Percentiles rank a stretch among this genome's conserved stretches.
These are phyloP conservation scores for Brassica carinata DNA, from an alignment of 345 rosid genomes.

Conservation along the genomic window DNA sequence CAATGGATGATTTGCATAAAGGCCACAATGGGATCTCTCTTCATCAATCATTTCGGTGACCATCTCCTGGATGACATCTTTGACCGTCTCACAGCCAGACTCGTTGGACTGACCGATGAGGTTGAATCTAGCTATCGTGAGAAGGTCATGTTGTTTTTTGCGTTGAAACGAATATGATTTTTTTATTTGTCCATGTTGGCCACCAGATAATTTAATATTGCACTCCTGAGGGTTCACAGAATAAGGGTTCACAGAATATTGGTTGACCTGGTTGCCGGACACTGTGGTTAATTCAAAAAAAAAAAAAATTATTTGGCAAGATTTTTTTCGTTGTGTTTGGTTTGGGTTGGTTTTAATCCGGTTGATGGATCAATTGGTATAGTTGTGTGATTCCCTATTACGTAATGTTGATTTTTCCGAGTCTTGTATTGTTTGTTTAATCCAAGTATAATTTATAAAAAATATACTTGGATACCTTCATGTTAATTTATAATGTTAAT, in stretches of 20 bases:
- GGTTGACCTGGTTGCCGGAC: no score
- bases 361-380: neutral
- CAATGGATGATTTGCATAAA: slow-evolving; percentile 51
- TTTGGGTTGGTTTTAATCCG: neutral
- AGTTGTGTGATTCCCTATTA: slow-evolving; percentile 9
- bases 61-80: slow-evolving; percentile 45
- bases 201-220: no score
- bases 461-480: neutral
- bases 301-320: neutral
- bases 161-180: slow-evolving; percentile 30
- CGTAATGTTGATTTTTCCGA: neutral
- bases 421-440: slow-evolving; percentile 3
- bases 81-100: slow-evolving; percentile 39
- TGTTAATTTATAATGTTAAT: slow-evolving; percentile 6
- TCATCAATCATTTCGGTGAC: slow-evolving; percentile 45
- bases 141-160: slow-evolving; percentile 45
- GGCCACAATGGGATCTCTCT: slow-evolving; percentile 57
- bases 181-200: neutral
- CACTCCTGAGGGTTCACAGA: no score
- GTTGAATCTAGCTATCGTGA: slow-evolving; percentile 45
- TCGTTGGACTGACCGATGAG: slow-evolving; percentile 30
- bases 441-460: neutral
- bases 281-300: no score
- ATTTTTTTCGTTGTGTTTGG: neutral
- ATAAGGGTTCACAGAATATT: no score